phyloP scores from a whole-genome alignment of 2,329 filamentous ascomycete species.

The Aspergillus cejpii region DNA sequence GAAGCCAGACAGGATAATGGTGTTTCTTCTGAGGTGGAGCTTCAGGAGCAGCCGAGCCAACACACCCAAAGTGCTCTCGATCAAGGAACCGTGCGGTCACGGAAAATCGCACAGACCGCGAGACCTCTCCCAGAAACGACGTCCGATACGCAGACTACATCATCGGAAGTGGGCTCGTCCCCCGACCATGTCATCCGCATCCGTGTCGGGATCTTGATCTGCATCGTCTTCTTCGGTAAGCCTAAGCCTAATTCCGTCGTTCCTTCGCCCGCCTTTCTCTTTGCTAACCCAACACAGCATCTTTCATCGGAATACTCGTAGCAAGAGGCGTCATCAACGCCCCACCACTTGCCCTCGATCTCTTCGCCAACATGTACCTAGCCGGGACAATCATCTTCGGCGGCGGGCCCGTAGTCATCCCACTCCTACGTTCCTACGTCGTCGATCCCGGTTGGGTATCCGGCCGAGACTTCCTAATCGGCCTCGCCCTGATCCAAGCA shows the following conservation, averaged over 20 bases:
- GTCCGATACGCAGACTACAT: not conserved
- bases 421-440: constrained; percentile 53
- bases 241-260: not conserved
- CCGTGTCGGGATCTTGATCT: constrained; percentile 34
- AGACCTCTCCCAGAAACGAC: constrained; percentile 2
- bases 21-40: constrained; percentile 4
- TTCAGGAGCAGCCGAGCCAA: constrained; percentile 10
- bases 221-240: constrained; percentile 46
- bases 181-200: constrained; percentile 33
- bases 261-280: not conserved
- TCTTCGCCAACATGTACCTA: constrained; percentile 68
- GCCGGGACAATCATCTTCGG: constrained; percentile 64
- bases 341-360: constrained; percentile 47
- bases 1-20: constrained; percentile 12
- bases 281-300: constrained; percentile 25
- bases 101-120: constrained; percentile 5
- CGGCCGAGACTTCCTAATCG: constrained; percentile 64
- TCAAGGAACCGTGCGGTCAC: constrained; percentile 4
- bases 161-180: constrained; percentile 2
- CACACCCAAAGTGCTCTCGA: not conserved
- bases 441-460: constrained; percentile 65
- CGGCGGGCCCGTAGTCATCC: constrained; percentile 60
- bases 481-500: constrained; percentile 63
- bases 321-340: constrained; percentile 36
- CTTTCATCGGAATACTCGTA: constrained; percentile 54